Evolutionary conservation across 176 grass and related monocot genomes (phyloP).

Genomic region (Oryza meridionalis): DNA sequence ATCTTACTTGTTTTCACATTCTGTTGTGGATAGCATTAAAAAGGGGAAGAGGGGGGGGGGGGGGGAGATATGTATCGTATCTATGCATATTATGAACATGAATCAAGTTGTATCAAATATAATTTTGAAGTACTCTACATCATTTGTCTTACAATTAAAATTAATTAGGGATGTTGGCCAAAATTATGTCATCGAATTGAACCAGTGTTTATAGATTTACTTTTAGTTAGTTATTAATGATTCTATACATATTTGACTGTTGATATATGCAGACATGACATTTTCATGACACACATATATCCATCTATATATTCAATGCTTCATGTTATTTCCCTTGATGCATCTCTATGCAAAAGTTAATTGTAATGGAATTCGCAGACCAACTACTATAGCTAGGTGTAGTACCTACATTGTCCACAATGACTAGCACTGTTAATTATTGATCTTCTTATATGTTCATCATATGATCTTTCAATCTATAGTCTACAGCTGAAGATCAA

Average conservation of each 20-base stretch:
- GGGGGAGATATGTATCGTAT: background rate
- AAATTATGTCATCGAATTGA: background rate
- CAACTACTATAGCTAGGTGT: background rate
- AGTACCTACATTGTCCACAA: background rate
- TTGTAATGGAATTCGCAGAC: background rate
- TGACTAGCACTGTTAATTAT: background rate
- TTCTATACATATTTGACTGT: background rate
- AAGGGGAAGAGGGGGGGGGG: too few relatives aligned
- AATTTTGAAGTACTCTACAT: background rate
- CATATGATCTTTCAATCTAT: background rate
- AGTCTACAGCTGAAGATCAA: background rate
- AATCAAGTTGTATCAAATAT: background rate
- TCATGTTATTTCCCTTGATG: background rate
- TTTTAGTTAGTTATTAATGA: background rate
- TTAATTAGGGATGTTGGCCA: background rate
- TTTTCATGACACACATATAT: background rate
- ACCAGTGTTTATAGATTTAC: background rate
- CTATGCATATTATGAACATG: background rate
- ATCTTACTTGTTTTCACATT: background rate
- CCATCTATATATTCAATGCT: background rate
- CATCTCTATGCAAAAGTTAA: background rate
- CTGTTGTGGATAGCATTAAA: background rate
- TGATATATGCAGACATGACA: background rate
- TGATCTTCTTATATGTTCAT: background rate
- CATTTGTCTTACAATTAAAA: background rate